A percentile compares a stretch with the other conserved stretches of the same genome.
These are phyloP conservation scores for Suillus tomentosus DNA, from an alignment of 768 basidiomycete genomes.

Conservation along the genomic window DNA sequence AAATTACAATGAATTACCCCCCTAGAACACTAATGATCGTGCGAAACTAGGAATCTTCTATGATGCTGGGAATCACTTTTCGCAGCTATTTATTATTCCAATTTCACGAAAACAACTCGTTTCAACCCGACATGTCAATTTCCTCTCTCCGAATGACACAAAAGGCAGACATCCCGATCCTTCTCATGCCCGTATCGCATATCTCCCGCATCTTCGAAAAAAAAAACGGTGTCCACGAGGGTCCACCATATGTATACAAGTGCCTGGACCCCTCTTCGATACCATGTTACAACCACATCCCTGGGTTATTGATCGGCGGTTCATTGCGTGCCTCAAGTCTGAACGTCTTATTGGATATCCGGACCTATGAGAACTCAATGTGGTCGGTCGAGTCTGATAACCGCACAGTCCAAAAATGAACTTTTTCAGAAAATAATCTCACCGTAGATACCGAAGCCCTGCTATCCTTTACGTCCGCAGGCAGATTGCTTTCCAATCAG, in stretches of 20 bases:
- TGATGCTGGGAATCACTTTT: constrained; percentile 24
- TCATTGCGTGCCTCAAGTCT: constrained; percentile 13
- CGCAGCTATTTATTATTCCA: constrained; percentile 15
- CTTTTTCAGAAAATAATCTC: not conserved
- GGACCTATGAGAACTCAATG: constrained; percentile 2
- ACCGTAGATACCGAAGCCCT: constrained; percentile 4
- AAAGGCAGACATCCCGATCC: constrained; percentile 14
- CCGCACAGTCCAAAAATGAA: not conserved
- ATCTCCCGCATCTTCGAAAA: constrained; percentile 19
- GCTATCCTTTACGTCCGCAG: not conserved
- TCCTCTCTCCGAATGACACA: constrained; percentile 12
- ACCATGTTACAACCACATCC: constrained; percentile 12
- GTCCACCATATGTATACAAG: constrained; percentile 1
- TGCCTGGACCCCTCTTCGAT: constrained; percentile 9
- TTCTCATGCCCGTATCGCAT: constrained; percentile 21
- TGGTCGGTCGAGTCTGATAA: not conserved
- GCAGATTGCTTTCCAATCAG: not conserved
- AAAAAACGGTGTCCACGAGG: not conserved
- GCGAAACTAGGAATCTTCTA: constrained; percentile 18
- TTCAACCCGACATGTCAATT: constrained; percentile 14
- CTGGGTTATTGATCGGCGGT: constrained; percentile 1
- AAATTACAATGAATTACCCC: not conserved
- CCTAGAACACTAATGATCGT: constrained; percentile 14
- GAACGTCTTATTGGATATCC: not conserved
- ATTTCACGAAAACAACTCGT: constrained; percentile 15